These are phyloP conservation scores for Panus rudis DNA, from an alignment of 768 basidiomycete species.

Conservation along the genomic window DNA sequence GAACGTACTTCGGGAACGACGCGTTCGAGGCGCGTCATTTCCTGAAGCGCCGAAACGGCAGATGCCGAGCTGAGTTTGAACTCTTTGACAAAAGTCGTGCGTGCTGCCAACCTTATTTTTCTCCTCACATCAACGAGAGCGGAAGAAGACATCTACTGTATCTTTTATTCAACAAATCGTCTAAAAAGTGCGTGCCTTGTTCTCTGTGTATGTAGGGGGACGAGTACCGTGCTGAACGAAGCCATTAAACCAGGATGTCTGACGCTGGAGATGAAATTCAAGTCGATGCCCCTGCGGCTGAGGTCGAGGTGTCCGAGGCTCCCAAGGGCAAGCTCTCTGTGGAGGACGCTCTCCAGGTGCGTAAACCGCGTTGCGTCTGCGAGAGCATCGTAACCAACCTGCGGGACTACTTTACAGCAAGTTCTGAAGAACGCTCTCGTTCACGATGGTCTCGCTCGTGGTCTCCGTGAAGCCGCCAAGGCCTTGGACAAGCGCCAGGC, in stretches of 20 bases:
- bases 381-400: conserved; percentile 1
- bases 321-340: conserved; percentile 95
- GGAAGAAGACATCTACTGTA: conserved; percentile 76
- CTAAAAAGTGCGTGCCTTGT: conserved; percentile 18
- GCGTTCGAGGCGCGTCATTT: too few species aligned
- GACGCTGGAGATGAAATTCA: conserved; percentile 95
- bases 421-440: conserved; percentile 98
- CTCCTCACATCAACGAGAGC: conserved; percentile 87
- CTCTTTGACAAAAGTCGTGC: conserved; percentile 22
- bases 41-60: conserved; percentile 46
- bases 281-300: conserved; percentile 56
- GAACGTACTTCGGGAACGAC: too few species aligned
- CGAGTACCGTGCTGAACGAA: conserved; percentile 1
- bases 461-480: conserved; percentile 96
- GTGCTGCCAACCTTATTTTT: conserved; percentile 42
- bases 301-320: conserved; percentile 73
- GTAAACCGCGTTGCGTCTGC: conserved; percentile 10
- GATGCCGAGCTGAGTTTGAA: conserved; percentile 59
- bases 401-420: conserved; percentile 55
- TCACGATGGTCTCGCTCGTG: conserved; percentile 97
- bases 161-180: conserved; percentile 9
- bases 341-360: conserved; percentile 87
- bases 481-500: conserved; percentile 98
- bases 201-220: not conserved
- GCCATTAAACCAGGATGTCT: conserved; percentile 61